phyloP scores from a whole-genome alignment of 2,329 filamentous ascomycete species.

The Cytospora chrysosperma region DNA sequence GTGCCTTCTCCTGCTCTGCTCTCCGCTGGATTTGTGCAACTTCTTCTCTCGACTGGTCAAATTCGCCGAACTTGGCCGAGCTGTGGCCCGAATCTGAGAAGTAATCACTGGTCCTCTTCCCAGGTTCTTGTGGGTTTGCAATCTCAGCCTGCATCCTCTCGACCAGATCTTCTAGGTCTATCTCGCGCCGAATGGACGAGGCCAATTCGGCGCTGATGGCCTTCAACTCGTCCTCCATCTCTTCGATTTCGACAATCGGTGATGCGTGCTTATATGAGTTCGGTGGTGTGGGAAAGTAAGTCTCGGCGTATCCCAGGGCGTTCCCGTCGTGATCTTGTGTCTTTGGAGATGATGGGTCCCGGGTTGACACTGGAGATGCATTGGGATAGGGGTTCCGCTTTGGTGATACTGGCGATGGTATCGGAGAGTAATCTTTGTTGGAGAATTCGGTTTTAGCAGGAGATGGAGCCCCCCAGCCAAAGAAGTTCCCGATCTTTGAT shows the following conservation, averaged over 20 bases:
- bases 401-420: slow-evolving; percentile 52
- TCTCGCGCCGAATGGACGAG: slow-evolving; percentile 87
- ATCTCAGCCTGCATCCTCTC: slow-evolving; percentile 82
- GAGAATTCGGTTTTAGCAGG: slow-evolving; percentile 49
- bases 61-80: slow-evolving; percentile 73
- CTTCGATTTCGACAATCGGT: slow-evolving; percentile 62
- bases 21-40: slow-evolving; percentile 79
- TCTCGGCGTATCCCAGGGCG: slow-evolving; percentile 50
- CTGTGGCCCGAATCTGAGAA: slow-evolving; percentile 95
- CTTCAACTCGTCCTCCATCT: slow-evolving; percentile 91
- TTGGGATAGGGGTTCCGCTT: slow-evolving; percentile 39
- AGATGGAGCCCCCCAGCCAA: slow-evolving; percentile 51
- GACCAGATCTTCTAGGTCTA: slow-evolving; percentile 93
- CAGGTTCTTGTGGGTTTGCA: slow-evolving; percentile 54
- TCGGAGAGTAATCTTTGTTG: slow-evolving; percentile 45
- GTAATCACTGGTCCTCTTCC: slow-evolving; percentile 89
- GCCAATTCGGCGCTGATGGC: slow-evolving; percentile 93
- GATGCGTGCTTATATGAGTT: slow-evolving; percentile 34
- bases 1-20: slow-evolving; percentile 88
- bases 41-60: slow-evolving; percentile 64
- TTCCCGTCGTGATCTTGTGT: slow-evolving; percentile 43
- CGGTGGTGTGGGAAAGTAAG: slow-evolving; percentile 51
- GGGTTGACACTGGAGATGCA: slow-evolving; percentile 42
- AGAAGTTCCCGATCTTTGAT: slow-evolving; percentile 51
- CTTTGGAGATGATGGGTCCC: slow-evolving; percentile 40